phyloP scores from a whole-genome alignment of 371 early-diverging fungal species.

The Dichotomocladium elegans region DNA sequence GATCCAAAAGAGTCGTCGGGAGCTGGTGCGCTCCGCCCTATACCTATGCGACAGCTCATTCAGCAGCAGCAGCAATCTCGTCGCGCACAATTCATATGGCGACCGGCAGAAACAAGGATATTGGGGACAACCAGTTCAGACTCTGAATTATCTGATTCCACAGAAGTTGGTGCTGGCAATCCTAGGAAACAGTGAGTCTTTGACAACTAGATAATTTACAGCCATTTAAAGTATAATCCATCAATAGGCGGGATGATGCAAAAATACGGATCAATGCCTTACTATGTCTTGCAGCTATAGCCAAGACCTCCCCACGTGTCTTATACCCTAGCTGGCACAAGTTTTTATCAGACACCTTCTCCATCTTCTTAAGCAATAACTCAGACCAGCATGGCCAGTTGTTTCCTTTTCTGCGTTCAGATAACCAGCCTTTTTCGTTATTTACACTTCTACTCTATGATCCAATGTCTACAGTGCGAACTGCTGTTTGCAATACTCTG shows the following conservation, averaged over 20 bases:
- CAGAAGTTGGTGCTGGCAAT: constrained; percentile 21
- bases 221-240: too few species aligned
- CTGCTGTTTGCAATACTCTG: constrained; percentile 51
- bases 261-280: constrained; percentile 59
- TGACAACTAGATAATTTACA: too few species aligned
- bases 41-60: neutral
- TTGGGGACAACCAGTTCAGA: constrained; percentile 46
- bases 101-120: neutral
- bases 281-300: constrained; percentile 49
- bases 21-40: neutral
- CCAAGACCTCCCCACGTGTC: constrained; percentile 51
- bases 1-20: neutral
- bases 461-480: constrained; percentile 40
- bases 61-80: neutral
- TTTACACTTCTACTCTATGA: constrained; percentile 46
- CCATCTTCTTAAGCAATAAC: constrained; percentile 27
- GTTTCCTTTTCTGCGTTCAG: constrained; percentile 21
- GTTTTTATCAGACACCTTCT: constrained; percentile 53
- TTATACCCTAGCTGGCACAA: constrained; percentile 58
- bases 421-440: constrained; percentile 40
- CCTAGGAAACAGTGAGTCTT: constrained; percentile 21
- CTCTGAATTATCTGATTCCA: constrained; percentile 61
- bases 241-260: constrained; percentile 37
- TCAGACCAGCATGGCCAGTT: constrained; percentile 9
- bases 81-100: constrained; percentile 19